These are phyloP conservation scores for Allomyces macrogynus DNA, from an alignment of 192 early-diverging fungal species.

Conservation along the genomic window DNA sequence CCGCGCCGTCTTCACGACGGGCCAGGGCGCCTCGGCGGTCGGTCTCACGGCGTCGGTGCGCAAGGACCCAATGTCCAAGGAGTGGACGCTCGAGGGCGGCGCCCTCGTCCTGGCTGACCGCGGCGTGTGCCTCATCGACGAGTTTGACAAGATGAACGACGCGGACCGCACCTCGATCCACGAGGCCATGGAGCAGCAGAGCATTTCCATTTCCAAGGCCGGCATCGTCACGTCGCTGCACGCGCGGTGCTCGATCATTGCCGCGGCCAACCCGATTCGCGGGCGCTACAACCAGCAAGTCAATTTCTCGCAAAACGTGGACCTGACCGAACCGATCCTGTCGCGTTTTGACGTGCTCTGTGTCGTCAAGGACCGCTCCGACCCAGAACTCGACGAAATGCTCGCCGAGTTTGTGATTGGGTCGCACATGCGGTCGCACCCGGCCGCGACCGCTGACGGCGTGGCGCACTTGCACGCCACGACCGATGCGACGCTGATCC, in stretches of 20 bases:
- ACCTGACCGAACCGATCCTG: constrained; percentile 94
- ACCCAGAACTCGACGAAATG: constrained; percentile 73
- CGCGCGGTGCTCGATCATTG: constrained; percentile 60
- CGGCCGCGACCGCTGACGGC: constrained; percentile 11
- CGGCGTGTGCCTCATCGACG: constrained; percentile 70
- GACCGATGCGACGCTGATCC: constrained; percentile 26
- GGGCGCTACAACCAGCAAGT: constrained; percentile 75
- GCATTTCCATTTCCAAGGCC: constrained; percentile 71
- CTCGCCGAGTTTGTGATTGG: constrained; percentile 85
- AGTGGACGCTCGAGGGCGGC: constrained; percentile 80
- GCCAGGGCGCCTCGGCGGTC: constrained; percentile 67
- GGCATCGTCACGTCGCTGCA: constrained; percentile 71
- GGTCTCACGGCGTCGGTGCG: constrained; percentile 66
- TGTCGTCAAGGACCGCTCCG: constrained; percentile 82
- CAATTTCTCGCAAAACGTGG: constrained; percentile 89
- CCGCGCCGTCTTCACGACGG: constrained; percentile 67
- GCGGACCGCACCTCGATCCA: constrained; percentile 84
- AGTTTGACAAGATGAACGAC: constrained; percentile 86
- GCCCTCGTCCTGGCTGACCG: constrained; percentile 71
- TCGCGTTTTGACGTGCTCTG: constrained; percentile 95
- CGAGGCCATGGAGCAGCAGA: constrained; percentile 84
- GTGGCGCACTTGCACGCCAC: neutral
- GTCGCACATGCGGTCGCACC: constrained; percentile 82
- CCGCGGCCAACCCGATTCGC: constrained; percentile 65
- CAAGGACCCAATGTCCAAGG: constrained; percentile 65